phyloP scores from a whole-genome alignment of 768 basidiomycete genomes.

The Boletus vermiculosoides region DNA sequence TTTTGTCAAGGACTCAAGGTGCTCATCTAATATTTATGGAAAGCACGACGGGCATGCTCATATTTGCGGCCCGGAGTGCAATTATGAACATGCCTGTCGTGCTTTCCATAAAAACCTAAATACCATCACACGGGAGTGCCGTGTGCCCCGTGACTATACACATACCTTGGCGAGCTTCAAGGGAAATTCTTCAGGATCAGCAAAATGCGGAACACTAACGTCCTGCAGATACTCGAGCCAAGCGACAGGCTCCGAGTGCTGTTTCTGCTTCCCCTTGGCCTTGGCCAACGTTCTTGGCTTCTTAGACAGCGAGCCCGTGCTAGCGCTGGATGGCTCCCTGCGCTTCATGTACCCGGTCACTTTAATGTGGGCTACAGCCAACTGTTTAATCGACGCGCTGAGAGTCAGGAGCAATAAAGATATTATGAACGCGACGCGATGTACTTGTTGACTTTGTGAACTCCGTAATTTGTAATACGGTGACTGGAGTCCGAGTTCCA shows the following conservation, averaged over 20 bases:
- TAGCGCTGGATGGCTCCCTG: neutral
- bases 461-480: too few species aligned
- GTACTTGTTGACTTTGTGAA: too few species aligned
- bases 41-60: too few species aligned
- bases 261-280: constrained; percentile 13
- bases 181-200: constrained; percentile 2
- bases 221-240: too few species aligned
- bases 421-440: too few species aligned
- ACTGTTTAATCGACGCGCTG: neutral
- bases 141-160: neutral
- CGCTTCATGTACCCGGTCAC: constrained; percentile 12
- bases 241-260: neutral
- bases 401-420: too few species aligned
- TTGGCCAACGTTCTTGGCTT: constrained; percentile 13
- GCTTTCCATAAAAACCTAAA: too few species aligned
- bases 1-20: too few species aligned
- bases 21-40: too few species aligned
- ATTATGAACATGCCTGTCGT: too few species aligned
- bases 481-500: too few species aligned
- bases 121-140: neutral
- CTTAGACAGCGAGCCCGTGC: constrained; percentile 6
- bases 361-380: neutral
- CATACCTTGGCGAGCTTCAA: constrained; percentile 60
- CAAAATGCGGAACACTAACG: constrained; percentile 5
- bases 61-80: too few species aligned